These are phyloP conservation scores for Calonectria multiphialidica DNA, from an alignment of 2,329 filamentous ascomycete genomes.

Conservation along the genomic window DNA sequence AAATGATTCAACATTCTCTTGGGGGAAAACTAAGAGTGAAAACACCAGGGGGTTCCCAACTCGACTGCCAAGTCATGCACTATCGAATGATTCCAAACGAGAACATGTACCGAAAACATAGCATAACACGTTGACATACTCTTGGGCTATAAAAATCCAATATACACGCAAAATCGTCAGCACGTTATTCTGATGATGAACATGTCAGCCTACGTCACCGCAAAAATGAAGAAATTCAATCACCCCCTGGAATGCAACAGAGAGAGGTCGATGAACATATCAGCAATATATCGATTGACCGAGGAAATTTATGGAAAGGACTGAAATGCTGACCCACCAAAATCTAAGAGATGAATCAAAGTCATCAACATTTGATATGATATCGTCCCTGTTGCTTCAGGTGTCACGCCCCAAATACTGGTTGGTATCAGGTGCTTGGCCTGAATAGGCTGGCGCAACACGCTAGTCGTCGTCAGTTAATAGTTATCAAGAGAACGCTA, in stretches of 20 bases:
- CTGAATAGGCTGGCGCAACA: neutral
- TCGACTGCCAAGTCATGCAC: too few species aligned
- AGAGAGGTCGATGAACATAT: neutral
- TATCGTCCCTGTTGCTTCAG: neutral
- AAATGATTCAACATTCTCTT: too few species aligned
- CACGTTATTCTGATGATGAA: too few species aligned
- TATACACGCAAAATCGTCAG: neutral
- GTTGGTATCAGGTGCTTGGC: neutral
- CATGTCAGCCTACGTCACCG: neutral
- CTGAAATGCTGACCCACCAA: neutral
- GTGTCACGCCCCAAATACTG: neutral
- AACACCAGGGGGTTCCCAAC: too few species aligned
- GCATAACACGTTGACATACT: too few species aligned
- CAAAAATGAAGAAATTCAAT: neutral
- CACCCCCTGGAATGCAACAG: neutral
- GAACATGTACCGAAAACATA: neutral
- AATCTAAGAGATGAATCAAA: neutral
- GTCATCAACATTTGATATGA: neutral
- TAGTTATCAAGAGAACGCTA: neutral
- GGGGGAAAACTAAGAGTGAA: too few species aligned
- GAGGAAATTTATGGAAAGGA: neutral
- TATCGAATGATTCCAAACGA: neutral
- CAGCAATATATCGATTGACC: neutral
- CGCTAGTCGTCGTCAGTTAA: neutral
- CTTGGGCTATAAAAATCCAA: too few species aligned